These are phyloP conservation scores for Claviceps purpurea DNA, from an alignment of 2,329 filamentous ascomycete species.

Conservation along the genomic window DNA sequence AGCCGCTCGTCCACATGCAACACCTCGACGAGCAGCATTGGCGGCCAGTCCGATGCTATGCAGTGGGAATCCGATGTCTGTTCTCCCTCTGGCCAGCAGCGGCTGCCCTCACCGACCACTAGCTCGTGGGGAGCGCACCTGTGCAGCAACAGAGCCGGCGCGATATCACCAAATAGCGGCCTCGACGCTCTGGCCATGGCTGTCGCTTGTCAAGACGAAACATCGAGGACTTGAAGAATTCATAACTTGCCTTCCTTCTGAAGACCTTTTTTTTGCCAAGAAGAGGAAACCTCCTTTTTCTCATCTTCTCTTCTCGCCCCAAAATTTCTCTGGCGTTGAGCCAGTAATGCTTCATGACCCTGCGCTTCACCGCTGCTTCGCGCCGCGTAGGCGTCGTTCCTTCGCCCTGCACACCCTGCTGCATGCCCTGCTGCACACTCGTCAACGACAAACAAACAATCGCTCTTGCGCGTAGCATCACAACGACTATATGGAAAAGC, in stretches of 20 bases:
- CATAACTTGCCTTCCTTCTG: background rate
- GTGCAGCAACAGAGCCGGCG: slow-evolving; percentile 26
- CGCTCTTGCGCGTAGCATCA: no score
- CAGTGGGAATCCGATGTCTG: slow-evolving; percentile 26
- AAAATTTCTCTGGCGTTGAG: background rate
- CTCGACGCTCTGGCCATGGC: slow-evolving; percentile 42
- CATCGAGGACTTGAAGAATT: slow-evolving; percentile 5
- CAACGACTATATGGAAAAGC: no score
- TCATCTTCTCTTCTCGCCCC: background rate
- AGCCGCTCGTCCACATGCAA: slow-evolving; percentile 16
- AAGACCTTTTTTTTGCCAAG: background rate
- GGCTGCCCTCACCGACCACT: slow-evolving; percentile 23
- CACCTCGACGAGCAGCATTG: slow-evolving; percentile 2
- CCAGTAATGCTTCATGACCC: slow-evolving; percentile 3
- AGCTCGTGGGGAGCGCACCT: slow-evolving; percentile 34
- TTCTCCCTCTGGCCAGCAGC: slow-evolving; percentile 20
- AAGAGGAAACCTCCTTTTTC: background rate
- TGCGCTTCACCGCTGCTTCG: background rate
- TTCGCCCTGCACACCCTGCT: background rate
- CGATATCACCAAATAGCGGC: slow-evolving; percentile 34
- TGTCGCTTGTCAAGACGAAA: slow-evolving; percentile 36
- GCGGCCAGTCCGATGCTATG: slow-evolving; percentile 11
- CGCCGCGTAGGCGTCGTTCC: background rate
- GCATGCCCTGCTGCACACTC: background rate
- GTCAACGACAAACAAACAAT: background rate